Evolutionary conservation across 768 basidiomycete species (phyloP).

Genomic region (Russula emetica): DNA sequence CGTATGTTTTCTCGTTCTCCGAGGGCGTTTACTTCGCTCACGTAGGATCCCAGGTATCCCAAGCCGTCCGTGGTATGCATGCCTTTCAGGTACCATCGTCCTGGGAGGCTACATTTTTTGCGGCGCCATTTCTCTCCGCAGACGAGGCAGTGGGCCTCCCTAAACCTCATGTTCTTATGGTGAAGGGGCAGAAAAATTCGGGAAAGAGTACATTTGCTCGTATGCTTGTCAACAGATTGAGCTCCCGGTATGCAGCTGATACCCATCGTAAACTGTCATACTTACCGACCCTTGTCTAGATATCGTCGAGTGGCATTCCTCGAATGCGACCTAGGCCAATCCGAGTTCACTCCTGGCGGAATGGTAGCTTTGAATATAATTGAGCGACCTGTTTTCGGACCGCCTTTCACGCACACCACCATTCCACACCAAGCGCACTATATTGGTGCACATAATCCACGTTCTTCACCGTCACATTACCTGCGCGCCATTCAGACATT

Average conservation of each 20-base stretch:
- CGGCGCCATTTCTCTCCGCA: neutral
- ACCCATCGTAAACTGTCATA: neutral
- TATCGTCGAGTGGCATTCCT: slow-evolving; percentile 83
- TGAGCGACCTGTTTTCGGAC: slow-evolving; percentile 68
- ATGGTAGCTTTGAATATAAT: slow-evolving; percentile 77
- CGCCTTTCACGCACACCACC: slow-evolving; percentile 80
- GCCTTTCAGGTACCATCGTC: slow-evolving; percentile 38
- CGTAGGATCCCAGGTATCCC: slow-evolving; percentile 28
- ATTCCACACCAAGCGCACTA: slow-evolving; percentile 74
- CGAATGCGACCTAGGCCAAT: slow-evolving; percentile 91
- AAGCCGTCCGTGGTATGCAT: slow-evolving; percentile 33
- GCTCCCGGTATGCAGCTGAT: slow-evolving; percentile 45
- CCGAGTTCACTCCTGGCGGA: slow-evolving; percentile 87
- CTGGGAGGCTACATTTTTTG: slow-evolving; percentile 36
- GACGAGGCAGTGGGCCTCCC: neutral
- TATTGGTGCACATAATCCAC: slow-evolving; percentile 74
- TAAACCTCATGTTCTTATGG: slow-evolving; percentile 36
- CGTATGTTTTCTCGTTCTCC: slow-evolving; percentile 36
- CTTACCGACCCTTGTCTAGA: slow-evolving; percentile 36
- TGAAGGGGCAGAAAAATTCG: slow-evolving; percentile 81
- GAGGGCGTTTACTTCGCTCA: slow-evolving; percentile 23
- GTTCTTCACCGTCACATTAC: slow-evolving; percentile 72
- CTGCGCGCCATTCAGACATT: slow-evolving; percentile 62
- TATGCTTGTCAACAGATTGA: slow-evolving; percentile 63
- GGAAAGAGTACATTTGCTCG: slow-evolving; percentile 91